phyloP scores from a whole-genome alignment of 768 basidiomycete genomes.

The Collybia mongolica region DNA sequence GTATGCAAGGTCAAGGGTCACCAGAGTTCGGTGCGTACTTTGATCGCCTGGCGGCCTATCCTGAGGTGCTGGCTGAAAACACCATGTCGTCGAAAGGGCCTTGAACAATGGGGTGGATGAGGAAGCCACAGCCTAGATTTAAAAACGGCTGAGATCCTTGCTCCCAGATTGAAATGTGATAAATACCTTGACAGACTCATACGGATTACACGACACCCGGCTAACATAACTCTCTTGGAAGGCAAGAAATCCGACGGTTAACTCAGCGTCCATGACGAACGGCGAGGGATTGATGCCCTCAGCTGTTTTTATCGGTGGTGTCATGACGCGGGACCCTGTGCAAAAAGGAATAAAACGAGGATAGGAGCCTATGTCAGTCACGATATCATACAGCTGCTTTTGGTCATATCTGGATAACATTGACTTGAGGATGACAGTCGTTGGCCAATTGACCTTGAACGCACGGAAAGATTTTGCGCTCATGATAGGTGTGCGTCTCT shows the following conservation, averaged over 20 bases:
- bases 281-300: conserved; percentile 22
- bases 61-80: conserved; percentile 57
- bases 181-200: conserved; percentile 76
- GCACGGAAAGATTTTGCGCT: conserved; percentile 87
- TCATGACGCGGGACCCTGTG: conserved; percentile 65
- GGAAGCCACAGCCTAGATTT: conserved; percentile 65
- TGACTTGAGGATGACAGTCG: conserved; percentile 6
- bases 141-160: conserved; percentile 1
- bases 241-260: conserved; percentile 85
- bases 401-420: conserved; percentile 61
- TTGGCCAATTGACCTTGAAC: conserved; percentile 27
- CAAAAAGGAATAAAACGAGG: conserved; percentile 89
- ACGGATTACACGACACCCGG: conserved; percentile 76
- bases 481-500: conserved; percentile 68
- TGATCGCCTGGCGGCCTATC: conserved; percentile 32
- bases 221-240: conserved; percentile 89
- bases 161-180: neutral
- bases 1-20: conserved; percentile 83
- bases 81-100: conserved; percentile 69
- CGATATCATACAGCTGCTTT: conserved; percentile 78
- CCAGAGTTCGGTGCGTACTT: conserved; percentile 57
- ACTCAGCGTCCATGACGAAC: conserved; percentile 73
- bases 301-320: conserved; percentile 20
- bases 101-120: conserved; percentile 76
- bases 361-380: conserved; percentile 88